Base-by-base conservation (phyloP, 148 eudicot species). In the Arbutus unedo region DNA sequence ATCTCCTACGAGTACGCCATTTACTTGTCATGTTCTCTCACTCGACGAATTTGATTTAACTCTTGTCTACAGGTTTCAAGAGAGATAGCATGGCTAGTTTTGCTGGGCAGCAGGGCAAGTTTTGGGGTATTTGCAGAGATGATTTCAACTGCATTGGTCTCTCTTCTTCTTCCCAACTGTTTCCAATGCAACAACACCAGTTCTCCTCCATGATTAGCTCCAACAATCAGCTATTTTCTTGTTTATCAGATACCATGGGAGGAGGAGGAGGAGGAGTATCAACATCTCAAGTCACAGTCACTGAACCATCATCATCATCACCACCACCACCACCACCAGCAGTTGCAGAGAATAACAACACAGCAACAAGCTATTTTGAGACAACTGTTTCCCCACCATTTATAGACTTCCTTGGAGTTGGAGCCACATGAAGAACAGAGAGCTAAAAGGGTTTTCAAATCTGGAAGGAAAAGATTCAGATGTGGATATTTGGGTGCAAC, bases 371-470 rank as follows among this genome's bases (percentile, higher is more conserved):
- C 67, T 51, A 41, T 78, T 56, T 56, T 60, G 71, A 60, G 55
- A 13, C 55, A 44, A 47, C 72, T 13, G 45, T 82, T 68, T 62
- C 89, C 50, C 94, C 91, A 54, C 85, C 91, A 41, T 91, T 94
- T 88, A 91, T 94, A 80, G 98, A 94, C 87, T 94, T 94, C 76
- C 98, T 94, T 71, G 98, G 98, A 68, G 98, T 94, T 78, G 98
- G 98, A 84, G 90, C 95, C 86, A 83, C 88, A 14, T 93, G 83
- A 93, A 70, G 55, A 8, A 49, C 66, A 45, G 23, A 79, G 8
- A 16, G 11, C 43, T 18, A 41, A 38, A 31, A 38, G 51, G 23
- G 47, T 73, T 19, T 48, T 45, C 8, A 45, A 19, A 73, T 18
- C 25, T 74, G 19, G 15, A 73, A 73, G 54, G 16, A 45, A 47